These are phyloP conservation scores for Sporisorium graminicola DNA, from an alignment of 1,284 basidiomycete genomes.

Conservation along the genomic window DNA sequence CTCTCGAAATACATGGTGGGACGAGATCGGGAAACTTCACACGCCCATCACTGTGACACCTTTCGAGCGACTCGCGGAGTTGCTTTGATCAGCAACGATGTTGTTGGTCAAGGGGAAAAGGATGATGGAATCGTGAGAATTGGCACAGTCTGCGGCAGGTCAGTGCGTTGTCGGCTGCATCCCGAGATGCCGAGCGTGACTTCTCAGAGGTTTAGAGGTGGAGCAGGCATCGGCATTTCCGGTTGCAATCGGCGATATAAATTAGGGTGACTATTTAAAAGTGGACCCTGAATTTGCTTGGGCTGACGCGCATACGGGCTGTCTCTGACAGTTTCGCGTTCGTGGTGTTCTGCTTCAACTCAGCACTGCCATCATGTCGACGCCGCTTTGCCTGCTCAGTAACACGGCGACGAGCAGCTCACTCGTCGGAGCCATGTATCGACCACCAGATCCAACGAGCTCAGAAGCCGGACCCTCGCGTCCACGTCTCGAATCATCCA, in stretches of 20 bases:
- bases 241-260: conserved; percentile 2
- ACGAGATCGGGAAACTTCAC: background rate
- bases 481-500: background rate
- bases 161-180: conserved; percentile 7
- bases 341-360: background rate
- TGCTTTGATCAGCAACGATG: background rate
- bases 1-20: conserved; percentile 50
- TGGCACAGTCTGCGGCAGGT: background rate
- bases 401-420: background rate
- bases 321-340: conserved; percentile 14
- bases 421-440: conserved; percentile 12
- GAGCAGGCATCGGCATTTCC: conserved; percentile 7
- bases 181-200: background rate
- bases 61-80: background rate
- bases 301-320: conserved; percentile 7
- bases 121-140: background rate
- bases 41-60: conserved; percentile 23
- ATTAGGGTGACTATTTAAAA: background rate
- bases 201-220: conserved; percentile 8
- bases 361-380: background rate
- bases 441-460: background rate
- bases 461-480: conserved; percentile 34
- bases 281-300: conserved; percentile 10
- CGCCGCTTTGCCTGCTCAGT: background rate
- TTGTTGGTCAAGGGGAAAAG: background rate